A percentile compares a stretch with the other conserved stretches of the same genome.
phyloP scores from a whole-genome alignment of 2,329 filamentous ascomycete species.

The Botrytis squamosa region DNA sequence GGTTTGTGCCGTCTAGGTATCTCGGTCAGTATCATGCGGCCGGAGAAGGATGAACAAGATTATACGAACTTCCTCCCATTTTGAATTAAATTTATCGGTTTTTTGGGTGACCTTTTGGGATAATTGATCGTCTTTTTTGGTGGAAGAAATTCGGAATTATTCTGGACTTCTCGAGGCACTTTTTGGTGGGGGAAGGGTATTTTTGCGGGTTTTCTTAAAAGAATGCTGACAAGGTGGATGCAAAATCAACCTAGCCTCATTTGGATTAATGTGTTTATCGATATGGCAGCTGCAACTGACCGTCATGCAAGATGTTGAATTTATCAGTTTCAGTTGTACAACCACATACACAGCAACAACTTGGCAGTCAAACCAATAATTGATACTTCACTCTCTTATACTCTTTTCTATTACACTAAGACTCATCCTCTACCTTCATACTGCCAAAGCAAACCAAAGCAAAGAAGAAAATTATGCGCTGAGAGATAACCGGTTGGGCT shows the following conservation, averaged over 20 bases:
- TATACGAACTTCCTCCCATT: conserved; percentile 56
- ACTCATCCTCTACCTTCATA: not conserved
- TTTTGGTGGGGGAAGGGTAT: conserved; percentile 13
- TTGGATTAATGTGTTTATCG: not conserved
- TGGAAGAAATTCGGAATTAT: conserved; percentile 14
- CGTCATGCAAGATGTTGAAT: conserved; percentile 18
- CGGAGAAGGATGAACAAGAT: not conserved
- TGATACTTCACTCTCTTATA: conserved; percentile 1
- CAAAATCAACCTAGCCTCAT: not conserved
- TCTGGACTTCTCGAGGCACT: conserved; percentile 14
- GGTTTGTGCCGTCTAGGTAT: conserved; percentile 15
- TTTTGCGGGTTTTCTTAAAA: conserved; percentile 17
- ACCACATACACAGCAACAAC: not conserved
- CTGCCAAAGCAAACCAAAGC: not conserved
- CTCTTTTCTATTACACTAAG: not conserved
- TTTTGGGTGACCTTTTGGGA: conserved; percentile 6
- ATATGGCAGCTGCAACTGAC: conserved; percentile 15
- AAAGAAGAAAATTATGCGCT: conserved; percentile 33
- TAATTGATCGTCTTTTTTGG: not conserved
- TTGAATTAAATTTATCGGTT: conserved; percentile 39
- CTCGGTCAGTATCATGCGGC: conserved; percentile 40
- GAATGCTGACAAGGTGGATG: conserved; percentile 4
- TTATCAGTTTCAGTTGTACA: conserved; percentile 5
- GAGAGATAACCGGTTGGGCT: conserved; percentile 40
- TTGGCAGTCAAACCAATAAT: not conserved